These are phyloP conservation scores for Serpula lacrymans DNA, from an alignment of 768 basidiomycete species.

Conservation along the genomic window DNA sequence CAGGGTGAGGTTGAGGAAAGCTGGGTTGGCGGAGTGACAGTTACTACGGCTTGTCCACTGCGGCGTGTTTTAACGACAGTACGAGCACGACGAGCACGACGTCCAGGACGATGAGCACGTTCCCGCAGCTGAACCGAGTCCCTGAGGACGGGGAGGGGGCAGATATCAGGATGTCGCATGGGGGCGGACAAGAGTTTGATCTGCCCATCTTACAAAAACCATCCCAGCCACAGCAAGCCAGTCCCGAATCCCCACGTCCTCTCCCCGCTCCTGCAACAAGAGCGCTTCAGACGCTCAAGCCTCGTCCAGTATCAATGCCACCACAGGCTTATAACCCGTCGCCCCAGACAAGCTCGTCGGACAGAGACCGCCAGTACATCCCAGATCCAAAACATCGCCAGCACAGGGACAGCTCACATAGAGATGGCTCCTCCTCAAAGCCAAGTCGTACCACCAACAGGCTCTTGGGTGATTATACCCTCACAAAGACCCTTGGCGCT, in stretches of 20 bases:
- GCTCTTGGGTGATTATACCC: constrained; percentile 89
- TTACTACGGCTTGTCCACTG: too few species aligned
- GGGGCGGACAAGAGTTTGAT: constrained; percentile 67
- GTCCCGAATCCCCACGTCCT: constrained; percentile 33
- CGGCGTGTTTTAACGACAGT: too few species aligned
- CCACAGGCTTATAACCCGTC: constrained; percentile 49
- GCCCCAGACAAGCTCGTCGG: constrained; percentile 26
- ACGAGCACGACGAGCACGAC: too few species aligned
- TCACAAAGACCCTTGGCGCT: constrained; percentile 95
- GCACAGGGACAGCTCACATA: constrained; percentile 13
- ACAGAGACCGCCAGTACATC: constrained; percentile 27
- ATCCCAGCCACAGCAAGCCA: constrained; percentile 25
- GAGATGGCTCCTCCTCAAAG: constrained; percentile 30
- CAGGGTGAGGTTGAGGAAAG: not conserved
- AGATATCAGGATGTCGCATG: constrained; percentile 47
- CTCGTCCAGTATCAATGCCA: constrained; percentile 73
- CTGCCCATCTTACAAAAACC: constrained; percentile 37
- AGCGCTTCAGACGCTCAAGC: constrained; percentile 30
- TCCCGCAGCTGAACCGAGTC: constrained; percentile 44
- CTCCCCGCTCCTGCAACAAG: constrained; percentile 23
- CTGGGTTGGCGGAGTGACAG: too few species aligned
- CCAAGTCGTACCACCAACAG: constrained; percentile 38
- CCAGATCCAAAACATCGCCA: constrained; percentile 25
- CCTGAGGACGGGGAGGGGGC: constrained; percentile 45
- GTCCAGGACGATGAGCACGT: too few species aligned